Base-by-base conservation (phyloP, 139 green algal species). In the Micractinium conductrix region DNA sequence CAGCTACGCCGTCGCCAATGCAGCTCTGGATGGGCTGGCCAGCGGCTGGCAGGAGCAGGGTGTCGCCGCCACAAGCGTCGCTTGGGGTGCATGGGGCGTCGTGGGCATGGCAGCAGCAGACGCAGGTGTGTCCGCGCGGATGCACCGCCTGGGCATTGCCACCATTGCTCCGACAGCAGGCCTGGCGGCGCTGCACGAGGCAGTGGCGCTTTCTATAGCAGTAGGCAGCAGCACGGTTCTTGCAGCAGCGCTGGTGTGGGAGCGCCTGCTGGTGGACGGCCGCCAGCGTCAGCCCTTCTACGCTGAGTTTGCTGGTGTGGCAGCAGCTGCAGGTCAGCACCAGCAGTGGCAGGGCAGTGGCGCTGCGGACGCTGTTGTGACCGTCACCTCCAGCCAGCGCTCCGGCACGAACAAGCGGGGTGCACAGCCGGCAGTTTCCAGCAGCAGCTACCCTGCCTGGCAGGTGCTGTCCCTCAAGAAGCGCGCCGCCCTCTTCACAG, bases 81-180 rank as follows among this genome's bases (percentile, higher is more conserved):
- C 88, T 30, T 93, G 88, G 90, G 90, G 88, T 7, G 74, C 90
- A 8, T 93, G 88, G 90, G 67, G 78, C 38, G 62, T 63, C 10
- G 40, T 60, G 3, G 95, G 95, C 74, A 98, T 98, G 95, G 95
- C 95, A 5, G 89, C 91, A 1, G 33, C 62, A 22, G 89, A 19
- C 93, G 88, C 91, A 67, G 86, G 30, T 40, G 24, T 79, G 58
- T 79, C 58, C 84, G 89, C 80, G 3, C 81, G 93, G 19, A 87
- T 95, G 80, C 79, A 91, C 67, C 83, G 85, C 17, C 92, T 84
- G 10, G 95, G 95, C 68, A 94, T 98, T 42, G 84, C 76, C 0
- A 50, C 86, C 21, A 67, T 93, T 33, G 35, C 60, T 22, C 81
- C 88, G 17, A n/a, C 42, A 10, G n/a, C 86, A 1, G 91, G 91